A percentile compares a stretch with the other conserved stretches of the same genome.
These are phyloP conservation scores for Trichosporon faecale DNA, from an alignment of 1,284 basidiomycete genomes.

Conservation along the genomic window DNA sequence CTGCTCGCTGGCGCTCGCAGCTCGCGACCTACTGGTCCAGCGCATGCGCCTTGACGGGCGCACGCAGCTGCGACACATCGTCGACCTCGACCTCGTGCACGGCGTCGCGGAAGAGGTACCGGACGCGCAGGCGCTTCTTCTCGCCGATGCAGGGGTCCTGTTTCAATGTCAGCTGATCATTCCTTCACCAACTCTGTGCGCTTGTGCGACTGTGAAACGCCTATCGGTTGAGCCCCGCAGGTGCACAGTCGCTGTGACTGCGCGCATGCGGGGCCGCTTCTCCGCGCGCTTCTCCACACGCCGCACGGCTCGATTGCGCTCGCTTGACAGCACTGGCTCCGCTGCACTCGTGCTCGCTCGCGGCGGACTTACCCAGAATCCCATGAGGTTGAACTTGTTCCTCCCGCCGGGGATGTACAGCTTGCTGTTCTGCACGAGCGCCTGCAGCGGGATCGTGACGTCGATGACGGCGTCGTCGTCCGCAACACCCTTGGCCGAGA, in stretches of 20 bases:
- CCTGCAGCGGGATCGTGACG: slow-evolving; percentile 76
- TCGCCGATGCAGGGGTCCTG: slow-evolving; percentile 53
- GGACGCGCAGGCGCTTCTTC: slow-evolving; percentile 60
- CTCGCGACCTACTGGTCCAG: slow-evolving; percentile 8
- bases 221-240: not conserved
- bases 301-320: too few relatives aligned
- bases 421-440: slow-evolving; percentile 73
- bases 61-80: slow-evolving; percentile 66
- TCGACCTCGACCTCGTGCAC: slow-evolving; percentile 72
- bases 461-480: slow-evolving; percentile 57
- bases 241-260: not conserved
- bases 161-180: not conserved
- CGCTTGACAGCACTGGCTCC: too few relatives aligned
- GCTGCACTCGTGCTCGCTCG: too few relatives aligned
- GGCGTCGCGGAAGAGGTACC: slow-evolving; percentile 71
- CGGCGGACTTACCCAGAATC: slow-evolving; percentile 42
- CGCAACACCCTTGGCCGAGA: slow-evolving; percentile 56
- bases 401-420: slow-evolving; percentile 73
- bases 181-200: not conserved
- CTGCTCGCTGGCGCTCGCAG: not conserved
- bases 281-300: not conserved
- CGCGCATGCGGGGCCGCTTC: not conserved
- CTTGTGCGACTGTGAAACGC: not conserved
- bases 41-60: slow-evolving; percentile 63
- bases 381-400: slow-evolving; percentile 54